phyloP scores from a whole-genome alignment of 208 protist species.

The Crithidia sp. region DNA sequence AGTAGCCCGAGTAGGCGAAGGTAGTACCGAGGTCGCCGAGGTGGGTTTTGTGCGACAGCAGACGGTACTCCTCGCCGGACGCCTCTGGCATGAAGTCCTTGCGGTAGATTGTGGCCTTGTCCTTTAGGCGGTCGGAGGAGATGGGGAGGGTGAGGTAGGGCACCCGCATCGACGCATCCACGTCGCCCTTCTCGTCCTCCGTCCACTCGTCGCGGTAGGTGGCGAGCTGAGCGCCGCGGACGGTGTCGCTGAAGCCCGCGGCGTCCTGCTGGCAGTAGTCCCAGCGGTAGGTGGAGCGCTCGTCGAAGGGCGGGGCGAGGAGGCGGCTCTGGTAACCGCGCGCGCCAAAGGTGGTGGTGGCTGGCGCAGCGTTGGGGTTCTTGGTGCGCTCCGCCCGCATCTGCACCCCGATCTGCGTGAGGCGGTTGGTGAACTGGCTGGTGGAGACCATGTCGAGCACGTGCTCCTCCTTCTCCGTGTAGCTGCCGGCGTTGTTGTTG shows the following conservation, averaged over 20 bases:
- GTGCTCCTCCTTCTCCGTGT: conserved; percentile 24
- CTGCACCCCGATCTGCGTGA: conserved; percentile 49
- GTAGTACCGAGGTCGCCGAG: conserved; percentile 57
- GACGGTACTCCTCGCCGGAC: conserved; percentile 43
- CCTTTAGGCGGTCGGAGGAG: conserved; percentile 42
- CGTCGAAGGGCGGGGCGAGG: conserved; percentile 51
- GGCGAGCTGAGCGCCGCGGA: conserved; percentile 36
- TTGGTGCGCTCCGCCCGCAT: conserved; percentile 36
- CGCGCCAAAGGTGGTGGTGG: conserved; percentile 5
- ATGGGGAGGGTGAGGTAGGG: conserved; percentile 77
- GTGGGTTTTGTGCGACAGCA: conserved; percentile 63
- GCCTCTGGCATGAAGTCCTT: conserved; percentile 55
- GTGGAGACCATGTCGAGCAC: conserved; percentile 58
- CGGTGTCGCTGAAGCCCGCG: conserved; percentile 28
- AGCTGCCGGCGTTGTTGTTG: conserved; percentile 44
- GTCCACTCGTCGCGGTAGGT: conserved; percentile 75
- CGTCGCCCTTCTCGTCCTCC: conserved; percentile 62
- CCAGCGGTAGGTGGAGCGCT: conserved; percentile 75
- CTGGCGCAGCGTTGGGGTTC: conserved; percentile 17
- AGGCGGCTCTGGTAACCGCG: conserved; percentile 37
- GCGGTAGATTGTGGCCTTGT: conserved; percentile 70
- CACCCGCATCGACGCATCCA: conserved; percentile 62
- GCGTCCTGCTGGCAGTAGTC: conserved; percentile 68
- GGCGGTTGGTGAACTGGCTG: conserved; percentile 54
- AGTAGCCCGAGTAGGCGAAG: conserved; percentile 82